Percentiles rank a stretch among this genome's conserved stretches.
Conservation (phyloP, 768 basidiomycete genomes). For the Amanita brunnescens region DNA sequence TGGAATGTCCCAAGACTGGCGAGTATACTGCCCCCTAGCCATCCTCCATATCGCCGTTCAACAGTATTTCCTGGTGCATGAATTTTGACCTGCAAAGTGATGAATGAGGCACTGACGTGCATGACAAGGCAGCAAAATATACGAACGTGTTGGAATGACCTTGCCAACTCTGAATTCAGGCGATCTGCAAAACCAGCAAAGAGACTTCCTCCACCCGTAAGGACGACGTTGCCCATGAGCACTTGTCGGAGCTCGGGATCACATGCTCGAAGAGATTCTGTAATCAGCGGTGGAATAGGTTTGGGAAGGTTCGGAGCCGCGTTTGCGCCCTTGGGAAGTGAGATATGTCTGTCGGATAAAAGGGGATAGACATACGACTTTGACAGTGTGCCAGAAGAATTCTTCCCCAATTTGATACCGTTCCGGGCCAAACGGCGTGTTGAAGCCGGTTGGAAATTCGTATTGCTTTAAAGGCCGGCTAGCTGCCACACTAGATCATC, state of each 20-base stretch:
- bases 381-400: slow-evolving; percentile 68
- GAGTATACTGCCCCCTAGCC: slow-evolving; percentile 94
- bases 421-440: slow-evolving; percentile 72
- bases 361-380: slow-evolving; percentile 31
- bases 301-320: slow-evolving; percentile 52
- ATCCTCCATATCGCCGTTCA: slow-evolving; percentile 86
- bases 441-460: slow-evolving; percentile 95
- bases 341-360: neutral
- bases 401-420: slow-evolving; percentile 83
- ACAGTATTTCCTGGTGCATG: slow-evolving; percentile 86
- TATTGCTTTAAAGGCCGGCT: slow-evolving; percentile 59
- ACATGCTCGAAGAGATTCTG: slow-evolving; percentile 70
- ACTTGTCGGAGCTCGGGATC: slow-evolving; percentile 90
- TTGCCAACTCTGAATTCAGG: slow-evolving; percentile 63
- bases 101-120: neutral
- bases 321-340: slow-evolving; percentile 34
- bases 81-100: slow-evolving; percentile 60
- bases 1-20: slow-evolving; percentile 97
- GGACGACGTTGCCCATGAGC: slow-evolving; percentile 86
- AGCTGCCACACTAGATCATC: slow-evolving; percentile 41
- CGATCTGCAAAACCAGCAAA: slow-evolving; percentile 84
- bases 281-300: slow-evolving; percentile 68
- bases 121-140: neutral
- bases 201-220: slow-evolving; percentile 89
- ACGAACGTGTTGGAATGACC: slow-evolving; percentile 74